Base-by-base conservation (phyloP, 2,329 filamentous ascomycete species). In the Cercospora berteroae region DNA sequence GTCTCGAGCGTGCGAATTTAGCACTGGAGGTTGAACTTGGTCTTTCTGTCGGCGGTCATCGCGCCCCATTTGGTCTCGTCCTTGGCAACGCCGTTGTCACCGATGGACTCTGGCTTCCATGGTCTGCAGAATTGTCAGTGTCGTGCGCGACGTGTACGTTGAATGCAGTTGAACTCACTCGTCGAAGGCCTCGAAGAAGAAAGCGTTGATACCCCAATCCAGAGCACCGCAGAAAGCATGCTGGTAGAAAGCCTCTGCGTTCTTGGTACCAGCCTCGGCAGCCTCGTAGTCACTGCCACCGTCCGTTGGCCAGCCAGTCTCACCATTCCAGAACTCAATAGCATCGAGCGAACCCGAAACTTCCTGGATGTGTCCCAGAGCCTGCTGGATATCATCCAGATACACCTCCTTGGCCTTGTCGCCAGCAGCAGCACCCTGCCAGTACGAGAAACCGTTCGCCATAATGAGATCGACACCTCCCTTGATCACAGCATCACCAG, bases 141-240 rank as follows among this genome's bases (percentile, higher is more conserved):
- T 16, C 27, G 60, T 42, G 3, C 18, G 31, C 25, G 4, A 42
- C 25, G 20, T 5, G 52, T 3, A 4, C 4, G 2, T 18, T 9
- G 5, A 42, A 56, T 9, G 16, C 13, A 20, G 13, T 33, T 27
- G 7, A 5, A 70, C 64, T 66, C 60, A 69, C 85, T 92, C 89
- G 73, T 91, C 89, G 73, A 90, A 90, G 52, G 89, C 89, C 83
- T 91, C 89, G 72, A 92, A 92, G 80, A 86, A 89, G 81, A 91
- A 91, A 64, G 88, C 86, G 73, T 90, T 90, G 70, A 88, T 83
- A 68, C 87, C 87, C 87, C 87, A 90, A 70, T 82, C 83, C 39
- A 90, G 79, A 74, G 89, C 84, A 61, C 84, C 84, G 78, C 89
- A 91, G 74, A 90, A 84, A 70, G 84, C 87, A 56, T 86, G 63